Base-by-base conservation (phyloP, 208 protist genomes). In the Plasmodiophora brassicae region DNA sequence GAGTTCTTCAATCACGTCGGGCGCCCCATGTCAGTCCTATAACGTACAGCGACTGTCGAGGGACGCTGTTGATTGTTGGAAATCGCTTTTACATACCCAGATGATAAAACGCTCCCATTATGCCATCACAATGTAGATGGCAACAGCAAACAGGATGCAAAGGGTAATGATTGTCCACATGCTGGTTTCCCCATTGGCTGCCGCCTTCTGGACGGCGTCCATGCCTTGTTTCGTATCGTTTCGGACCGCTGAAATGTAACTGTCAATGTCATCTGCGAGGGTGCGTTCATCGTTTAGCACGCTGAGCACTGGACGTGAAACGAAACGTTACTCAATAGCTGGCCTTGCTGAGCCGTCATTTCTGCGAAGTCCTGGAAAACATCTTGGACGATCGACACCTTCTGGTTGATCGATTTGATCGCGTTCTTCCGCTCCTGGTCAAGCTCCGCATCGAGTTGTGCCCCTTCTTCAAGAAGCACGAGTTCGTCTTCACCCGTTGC, bases 1-100 rank as follows among this genome's bases (percentile, higher is more conserved):
- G 65, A 78, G 65, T 78, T 78, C n/a, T 78, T 78, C n/a, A 78
- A 38, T 78, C 65, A 78, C 65, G n/a, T 78, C 65, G 41, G n/a
- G n/a, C n/a, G n/a, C n/a, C n/a, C n/a, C n/a, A n/a, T n/a, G n/a
- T n/a, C n/a, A n/a, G n/a, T n/a, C n/a, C n/a, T n/a, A n/a, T n/a
- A n/a, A n/a, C n/a, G n/a, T n/a, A n/a, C n/a, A n/a, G n/a, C n/a
- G n/a, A n/a, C n/a, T n/a, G n/a, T n/a, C n/a, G n/a, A n/a, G n/a
- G n/a, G n/a, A n/a, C n/a, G n/a, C n/a, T n/a, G n/a, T n/a, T n/a
- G n/a, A n/a, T n/a, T n/a, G n/a, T n/a, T n/a, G n/a, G n/a, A n/a
- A n/a, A n/a, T n/a, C n/a, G n/a, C n/a, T n/a, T n/a, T n/a, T n/a
- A n/a, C n/a, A n/a, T n/a, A n/a, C n/a, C n/a, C n/a, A n/a, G n/a